Conservation (phyloP, 2,329 filamentous ascomycete species). For the Clonostachys solani region DNA sequence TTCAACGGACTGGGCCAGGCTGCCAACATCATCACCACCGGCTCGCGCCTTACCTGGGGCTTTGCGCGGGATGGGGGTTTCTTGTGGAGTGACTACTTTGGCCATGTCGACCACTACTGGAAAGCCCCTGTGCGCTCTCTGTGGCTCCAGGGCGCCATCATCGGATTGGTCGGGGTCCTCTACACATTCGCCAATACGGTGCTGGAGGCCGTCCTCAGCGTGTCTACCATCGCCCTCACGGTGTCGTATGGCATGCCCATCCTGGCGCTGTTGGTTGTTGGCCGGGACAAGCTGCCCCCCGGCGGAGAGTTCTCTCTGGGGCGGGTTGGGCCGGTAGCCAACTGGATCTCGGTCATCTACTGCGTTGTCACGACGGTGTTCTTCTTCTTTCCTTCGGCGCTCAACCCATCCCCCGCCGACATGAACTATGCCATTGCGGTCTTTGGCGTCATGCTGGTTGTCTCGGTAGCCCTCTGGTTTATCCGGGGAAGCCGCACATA, state of each 20-base stretch:
- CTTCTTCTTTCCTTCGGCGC: slow-evolving; percentile 37
- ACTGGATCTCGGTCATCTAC: slow-evolving; percentile 37
- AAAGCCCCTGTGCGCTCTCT: slow-evolving; percentile 38
- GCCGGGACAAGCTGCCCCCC: slow-evolving; percentile 38
- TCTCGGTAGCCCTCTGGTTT: slow-evolving; percentile 36
- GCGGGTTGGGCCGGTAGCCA: slow-evolving; percentile 22
- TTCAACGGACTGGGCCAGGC: slow-evolving; percentile 43
- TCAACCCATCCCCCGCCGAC: slow-evolving; percentile 28
- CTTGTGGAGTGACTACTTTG: slow-evolving; percentile 30
- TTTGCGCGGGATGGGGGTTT: slow-evolving; percentile 36
- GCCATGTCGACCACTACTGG: slow-evolving; percentile 26
- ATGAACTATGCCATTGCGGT: slow-evolving; percentile 46
- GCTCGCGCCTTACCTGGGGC: slow-evolving; percentile 36
- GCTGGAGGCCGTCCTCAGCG: slow-evolving; percentile 41
- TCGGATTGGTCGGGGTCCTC: slow-evolving; percentile 33
- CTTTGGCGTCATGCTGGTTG: slow-evolving; percentile 39
- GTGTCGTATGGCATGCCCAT: slow-evolving; percentile 34
- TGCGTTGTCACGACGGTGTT: slow-evolving; percentile 38
- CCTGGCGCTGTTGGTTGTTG: slow-evolving; percentile 29
- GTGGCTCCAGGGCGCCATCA: slow-evolving; percentile 32
- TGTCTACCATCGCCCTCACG: slow-evolving; percentile 41
- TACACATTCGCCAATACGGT: slow-evolving; percentile 41
- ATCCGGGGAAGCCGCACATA: slow-evolving; percentile 28
- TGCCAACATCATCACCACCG: slow-evolving; percentile 34
- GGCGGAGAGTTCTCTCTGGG: slow-evolving; percentile 31